Base-by-base conservation (phyloP, 306 rosid species). In the Biancaea sappan region DNA sequence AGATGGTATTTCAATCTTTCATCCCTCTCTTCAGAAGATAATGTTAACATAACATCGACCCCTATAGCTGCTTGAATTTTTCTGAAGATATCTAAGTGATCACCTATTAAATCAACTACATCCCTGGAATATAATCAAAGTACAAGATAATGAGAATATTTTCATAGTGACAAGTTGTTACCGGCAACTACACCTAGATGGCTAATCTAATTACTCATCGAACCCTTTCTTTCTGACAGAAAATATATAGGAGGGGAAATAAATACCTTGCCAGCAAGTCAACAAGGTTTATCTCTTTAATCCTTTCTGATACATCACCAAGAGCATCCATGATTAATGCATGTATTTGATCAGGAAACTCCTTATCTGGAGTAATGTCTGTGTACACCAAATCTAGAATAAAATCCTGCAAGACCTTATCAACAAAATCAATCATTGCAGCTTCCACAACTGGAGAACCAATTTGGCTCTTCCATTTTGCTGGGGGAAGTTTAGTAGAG, bases 1-100 rank as follows among this genome's bases (percentile, higher is more conserved):
- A 95, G 82, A 82, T 92, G 93, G 69, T 86, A 87, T 81, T 95
- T 95, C 78, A 95, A 77, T 82, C 98, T 92, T 51, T 92, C 97
- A 69, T 95, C 98, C 79, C 98, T 90, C 88, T 95, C 97, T 74
- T 92, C 96, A 4, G 99, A 92, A 71, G 99, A 95, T 63, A 95
- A 84, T 9, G 87, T 90, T 82, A 86, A 85, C 99, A 95, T 95
- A 48, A 92, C 96, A 75, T 92, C 93, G 25, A 85, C 89, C 56
- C 98, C 98, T 75, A 95, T 90, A 71, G 84, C 85, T 62, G 98
- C 93, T 81, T 95, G 98, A 80, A 88, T 92, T 88, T 91, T 88
- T 92, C 99, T 88, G 75, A 95, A 95, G 83, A 92, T 90, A 73
- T 92, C 99, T 44, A 95, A 53, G 86, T 95, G 98, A 65, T 88